Conservation (phyloP, 345 rosid species). For the Aquilaria sinensis region DNA sequence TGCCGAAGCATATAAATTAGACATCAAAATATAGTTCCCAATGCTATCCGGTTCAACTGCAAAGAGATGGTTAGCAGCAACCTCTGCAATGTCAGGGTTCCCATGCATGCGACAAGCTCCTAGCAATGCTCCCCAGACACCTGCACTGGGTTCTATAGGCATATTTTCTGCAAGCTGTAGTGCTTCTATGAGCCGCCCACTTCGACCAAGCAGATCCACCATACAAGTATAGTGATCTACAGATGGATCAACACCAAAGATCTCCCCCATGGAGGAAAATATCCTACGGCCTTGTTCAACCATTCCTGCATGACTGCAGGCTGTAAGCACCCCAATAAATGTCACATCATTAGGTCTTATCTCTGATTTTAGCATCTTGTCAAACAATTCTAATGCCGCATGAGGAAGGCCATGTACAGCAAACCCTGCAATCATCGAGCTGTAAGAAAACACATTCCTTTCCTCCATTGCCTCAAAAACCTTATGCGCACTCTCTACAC, state of each 20-base stretch:
- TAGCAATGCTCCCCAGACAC: slow-evolving; percentile 89
- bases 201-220: slow-evolving; percentile 80
- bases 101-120: slow-evolving; percentile 70
- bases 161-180: slow-evolving; percentile 48
- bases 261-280: slow-evolving; percentile 52
- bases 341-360: slow-evolving; percentile 66
- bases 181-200: slow-evolving; percentile 65
- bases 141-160: slow-evolving; percentile 52
- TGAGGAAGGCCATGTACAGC: slow-evolving; percentile 66
- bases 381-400: slow-evolving; percentile 54
- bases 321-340: slow-evolving; percentile 71
- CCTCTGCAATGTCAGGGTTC: slow-evolving; percentile 54
- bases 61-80: slow-evolving; percentile 62
- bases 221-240: slow-evolving; percentile 72
- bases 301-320: slow-evolving; percentile 64
- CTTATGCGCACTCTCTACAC: slow-evolving; percentile 47
- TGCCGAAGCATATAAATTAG: slow-evolving; percentile 49
- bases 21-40: slow-evolving; percentile 71
- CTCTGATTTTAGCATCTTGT: slow-evolving; percentile 48
- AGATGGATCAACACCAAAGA: slow-evolving; percentile 47
- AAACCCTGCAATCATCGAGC: slow-evolving; percentile 81
- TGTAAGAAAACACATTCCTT: slow-evolving; percentile 67
- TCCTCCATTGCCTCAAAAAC: slow-evolving; percentile 49
- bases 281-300: slow-evolving; percentile 51
- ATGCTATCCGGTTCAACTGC: slow-evolving; percentile 56